phyloP scores from a whole-genome alignment of 192 early-diverging fungal species.

The Rhizophagus clarus region DNA sequence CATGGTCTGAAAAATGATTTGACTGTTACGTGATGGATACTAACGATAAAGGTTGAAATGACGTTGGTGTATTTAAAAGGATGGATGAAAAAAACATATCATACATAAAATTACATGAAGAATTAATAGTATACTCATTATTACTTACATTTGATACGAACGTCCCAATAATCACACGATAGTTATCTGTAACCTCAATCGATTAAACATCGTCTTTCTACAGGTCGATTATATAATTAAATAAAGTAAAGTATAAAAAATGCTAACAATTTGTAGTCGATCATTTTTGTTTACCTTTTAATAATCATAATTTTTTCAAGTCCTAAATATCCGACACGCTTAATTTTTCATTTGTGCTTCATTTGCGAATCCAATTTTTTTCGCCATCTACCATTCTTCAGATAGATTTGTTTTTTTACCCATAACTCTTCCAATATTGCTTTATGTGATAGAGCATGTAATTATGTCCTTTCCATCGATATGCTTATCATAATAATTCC shows the following conservation, averaged over 20 bases:
- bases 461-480: constrained; percentile 49
- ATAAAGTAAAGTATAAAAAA: constrained; percentile 10
- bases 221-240: constrained; percentile 45
- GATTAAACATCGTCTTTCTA: constrained; percentile 52
- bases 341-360: constrained; percentile 62
- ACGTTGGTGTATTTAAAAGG: constrained; percentile 48
- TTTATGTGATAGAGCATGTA: constrained; percentile 53
- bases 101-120: no score
- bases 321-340: constrained; percentile 65
- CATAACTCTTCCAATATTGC: constrained; percentile 57
- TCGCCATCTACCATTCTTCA: constrained; percentile 56
- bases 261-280: background rate
- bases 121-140: no score
- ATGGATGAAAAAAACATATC: no score
- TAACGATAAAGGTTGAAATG: constrained; percentile 64
- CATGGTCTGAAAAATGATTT: constrained; percentile 61
- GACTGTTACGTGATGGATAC: constrained; percentile 57
- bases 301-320: constrained; percentile 56
- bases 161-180: constrained; percentile 69
- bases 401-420: constrained; percentile 47
- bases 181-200: constrained; percentile 68
- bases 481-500: constrained; percentile 62
- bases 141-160: constrained; percentile 67
- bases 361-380: constrained; percentile 65
- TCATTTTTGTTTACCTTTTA: constrained; percentile 38